Percentiles rank a stretch among this genome's conserved stretches.
Conservation (phyloP, 1,284 basidiomycete species). For the Gymnopus androsaceus region DNA sequence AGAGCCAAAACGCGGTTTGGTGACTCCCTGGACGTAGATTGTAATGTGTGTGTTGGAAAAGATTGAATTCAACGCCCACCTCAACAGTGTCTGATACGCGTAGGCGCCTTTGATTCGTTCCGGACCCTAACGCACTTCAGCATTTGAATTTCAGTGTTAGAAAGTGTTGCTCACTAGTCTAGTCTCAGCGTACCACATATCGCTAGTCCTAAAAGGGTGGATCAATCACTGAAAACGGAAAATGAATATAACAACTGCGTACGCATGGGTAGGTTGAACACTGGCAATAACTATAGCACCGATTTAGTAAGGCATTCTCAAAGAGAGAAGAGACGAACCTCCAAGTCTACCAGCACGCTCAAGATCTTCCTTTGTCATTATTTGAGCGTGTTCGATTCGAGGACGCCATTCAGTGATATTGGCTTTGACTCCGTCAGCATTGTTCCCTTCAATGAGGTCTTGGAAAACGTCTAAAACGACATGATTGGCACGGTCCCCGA, state of each 20-base stretch:
- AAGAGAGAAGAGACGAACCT: slow-evolving; percentile 44
- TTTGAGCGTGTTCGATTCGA: slow-evolving; percentile 91
- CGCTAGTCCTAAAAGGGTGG: slow-evolving; percentile 63
- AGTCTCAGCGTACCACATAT: slow-evolving; percentile 89
- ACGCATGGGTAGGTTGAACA: slow-evolving; percentile 93
- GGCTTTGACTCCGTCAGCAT: slow-evolving; percentile 21
- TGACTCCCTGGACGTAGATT: slow-evolving; percentile 6
- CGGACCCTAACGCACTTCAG: slow-evolving; percentile 54
- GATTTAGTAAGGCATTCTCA: not conserved
- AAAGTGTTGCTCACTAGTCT: slow-evolving; percentile 56
- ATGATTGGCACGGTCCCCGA: slow-evolving; percentile 88
- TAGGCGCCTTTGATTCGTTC: slow-evolving; percentile 85
- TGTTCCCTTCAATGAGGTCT: slow-evolving; percentile 30
- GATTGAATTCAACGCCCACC: slow-evolving; percentile 44
- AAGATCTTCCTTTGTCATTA: slow-evolving; percentile 73
- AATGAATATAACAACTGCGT: slow-evolving; percentile 28
- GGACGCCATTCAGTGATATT: slow-evolving; percentile 58
- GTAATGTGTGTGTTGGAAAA: not conserved
- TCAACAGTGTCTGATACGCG: slow-evolving; percentile 79
- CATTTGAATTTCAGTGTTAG: not conserved
- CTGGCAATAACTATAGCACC: slow-evolving; percentile 75
- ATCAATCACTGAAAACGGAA: not conserved
- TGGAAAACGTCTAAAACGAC: slow-evolving; percentile 83
- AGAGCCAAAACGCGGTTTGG: slow-evolving; percentile 11
- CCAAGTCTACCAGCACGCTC: slow-evolving; percentile 70